A percentile compares a stretch with the other conserved stretches of the same genome.
Evolutionary conservation across 75 land plant species (phyloP).

Genomic region (Ceratopteris richardii): DNA sequence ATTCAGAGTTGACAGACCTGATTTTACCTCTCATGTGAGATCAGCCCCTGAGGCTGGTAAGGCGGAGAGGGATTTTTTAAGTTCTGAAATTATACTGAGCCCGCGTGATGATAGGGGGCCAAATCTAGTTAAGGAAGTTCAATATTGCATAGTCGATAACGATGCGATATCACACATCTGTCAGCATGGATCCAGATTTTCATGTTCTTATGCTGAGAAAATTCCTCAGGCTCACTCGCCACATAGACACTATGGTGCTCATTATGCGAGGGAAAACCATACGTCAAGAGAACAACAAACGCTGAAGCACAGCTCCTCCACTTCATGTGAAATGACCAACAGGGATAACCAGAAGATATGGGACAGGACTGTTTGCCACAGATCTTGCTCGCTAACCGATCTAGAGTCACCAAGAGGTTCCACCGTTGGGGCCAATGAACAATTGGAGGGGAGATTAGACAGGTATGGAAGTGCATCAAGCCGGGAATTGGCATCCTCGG

Average conservation of each 20-base stretch:
- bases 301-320: too few species aligned
- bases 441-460: conserved; percentile 25
- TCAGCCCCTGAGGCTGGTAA: not conserved
- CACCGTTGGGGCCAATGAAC: conserved; percentile 8
- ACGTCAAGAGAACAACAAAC: too few species aligned
- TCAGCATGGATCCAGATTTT: too few species aligned
- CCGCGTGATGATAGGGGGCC: too few species aligned
- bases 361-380: conserved; percentile 24
- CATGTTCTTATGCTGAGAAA: too few species aligned
- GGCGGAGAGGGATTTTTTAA: not conserved
- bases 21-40: not conserved
- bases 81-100: not conserved
- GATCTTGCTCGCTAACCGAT: conserved; percentile 11
- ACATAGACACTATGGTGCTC: too few species aligned
- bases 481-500: not conserved
- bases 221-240: too few species aligned
- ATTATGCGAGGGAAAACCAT: too few species aligned
- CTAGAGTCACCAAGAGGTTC: conserved; percentile 10
- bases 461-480: conserved; percentile 23
- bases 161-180: too few species aligned
- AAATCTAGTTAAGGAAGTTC: too few species aligned
- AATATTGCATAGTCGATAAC: too few species aligned
- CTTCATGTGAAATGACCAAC: too few species aligned
- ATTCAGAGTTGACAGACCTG: not conserved
- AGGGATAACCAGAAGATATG: conserved; percentile 15